Evolutionary conservation across 2,329 filamentous ascomycete genomes (phyloP).

Genomic region (Alternaria hordeiaustralica): DNA sequence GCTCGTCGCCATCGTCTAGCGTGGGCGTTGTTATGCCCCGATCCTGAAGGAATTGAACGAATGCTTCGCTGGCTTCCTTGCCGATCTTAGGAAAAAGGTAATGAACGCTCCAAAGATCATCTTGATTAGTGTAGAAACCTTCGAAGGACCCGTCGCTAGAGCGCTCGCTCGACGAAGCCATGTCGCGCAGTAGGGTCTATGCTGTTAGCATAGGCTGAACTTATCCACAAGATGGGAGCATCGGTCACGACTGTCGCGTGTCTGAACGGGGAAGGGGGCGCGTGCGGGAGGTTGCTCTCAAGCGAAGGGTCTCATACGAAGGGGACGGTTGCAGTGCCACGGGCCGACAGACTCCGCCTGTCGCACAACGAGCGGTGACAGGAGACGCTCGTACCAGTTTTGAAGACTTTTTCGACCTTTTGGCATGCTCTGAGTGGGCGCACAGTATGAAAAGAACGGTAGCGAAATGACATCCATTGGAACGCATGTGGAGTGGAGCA

Average conservation of each 20-base stretch:
- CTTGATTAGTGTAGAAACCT: neutral
- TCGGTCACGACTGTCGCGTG: neutral
- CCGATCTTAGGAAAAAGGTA: constrained; percentile 5
- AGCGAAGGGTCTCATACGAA: neutral
- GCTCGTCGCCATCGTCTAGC: neutral
- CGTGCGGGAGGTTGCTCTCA: neutral
- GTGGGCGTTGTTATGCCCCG: neutral
- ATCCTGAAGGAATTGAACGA: constrained; percentile 2
- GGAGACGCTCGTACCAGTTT: neutral
- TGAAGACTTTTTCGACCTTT: neutral
- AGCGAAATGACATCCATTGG: neutral
- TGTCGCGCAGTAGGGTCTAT: neutral
- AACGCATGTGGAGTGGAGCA: neutral
- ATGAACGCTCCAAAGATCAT: neutral
- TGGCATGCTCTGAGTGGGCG: neutral
- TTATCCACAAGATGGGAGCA: neutral
- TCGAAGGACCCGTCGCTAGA: neutral
- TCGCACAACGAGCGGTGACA: neutral
- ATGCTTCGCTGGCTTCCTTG: neutral
- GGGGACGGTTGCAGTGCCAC: neutral
- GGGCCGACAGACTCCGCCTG: neutral
- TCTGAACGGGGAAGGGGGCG: neutral
- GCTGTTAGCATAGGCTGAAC: neutral
- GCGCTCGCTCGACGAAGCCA: neutral
- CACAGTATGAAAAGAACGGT: neutral